Conservation (phyloP, 2,329 filamentous ascomycete genomes). For the Calonectria pseudoturangicola region DNA sequence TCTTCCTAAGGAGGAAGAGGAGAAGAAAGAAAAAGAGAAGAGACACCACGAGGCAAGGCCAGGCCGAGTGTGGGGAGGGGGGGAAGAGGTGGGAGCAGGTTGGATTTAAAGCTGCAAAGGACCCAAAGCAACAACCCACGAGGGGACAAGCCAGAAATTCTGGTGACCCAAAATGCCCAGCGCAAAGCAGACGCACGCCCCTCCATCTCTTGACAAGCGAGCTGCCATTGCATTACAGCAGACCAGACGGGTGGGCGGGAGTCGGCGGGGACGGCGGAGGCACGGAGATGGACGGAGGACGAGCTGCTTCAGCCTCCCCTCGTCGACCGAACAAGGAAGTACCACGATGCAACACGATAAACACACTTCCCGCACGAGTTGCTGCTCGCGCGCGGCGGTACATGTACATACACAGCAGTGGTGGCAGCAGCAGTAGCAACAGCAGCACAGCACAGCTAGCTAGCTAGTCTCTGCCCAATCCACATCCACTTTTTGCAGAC, state of each 20-base stretch:
- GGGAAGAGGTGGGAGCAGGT: conserved; percentile 42
- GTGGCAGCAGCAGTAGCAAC: neutral
- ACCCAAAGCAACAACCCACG: conserved; percentile 9
- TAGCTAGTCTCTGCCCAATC: neutral
- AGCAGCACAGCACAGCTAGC: neutral
- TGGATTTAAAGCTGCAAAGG: conserved; percentile 47
- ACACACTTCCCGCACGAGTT: neutral
- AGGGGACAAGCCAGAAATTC: conserved; percentile 2
- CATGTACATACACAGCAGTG: conserved; percentile 14
- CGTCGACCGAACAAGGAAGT: conserved; percentile 8
- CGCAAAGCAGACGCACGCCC: conserved; percentile 22
- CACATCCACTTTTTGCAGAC: conserved; percentile 25
- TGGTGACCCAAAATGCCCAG: conserved; percentile 17
- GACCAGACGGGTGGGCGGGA: conserved; percentile 30
- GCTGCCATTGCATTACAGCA: conserved; percentile 16
- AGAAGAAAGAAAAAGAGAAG: conserved; percentile 30
- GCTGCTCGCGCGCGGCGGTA: conserved; percentile 3
- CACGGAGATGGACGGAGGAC: conserved; percentile 36
- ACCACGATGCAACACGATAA: conserved; percentile 21
- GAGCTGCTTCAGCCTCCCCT: conserved; percentile 26
- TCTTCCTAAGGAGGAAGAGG: conserved; percentile 17
- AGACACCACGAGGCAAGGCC: conserved; percentile 43
- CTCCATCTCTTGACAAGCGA: conserved; percentile 7
- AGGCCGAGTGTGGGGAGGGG: conserved; percentile 35
- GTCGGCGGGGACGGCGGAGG: conserved; percentile 27